phyloP scores from a whole-genome alignment of 352 stramenopile species.

The Globisporangium paroecandrum region DNA sequence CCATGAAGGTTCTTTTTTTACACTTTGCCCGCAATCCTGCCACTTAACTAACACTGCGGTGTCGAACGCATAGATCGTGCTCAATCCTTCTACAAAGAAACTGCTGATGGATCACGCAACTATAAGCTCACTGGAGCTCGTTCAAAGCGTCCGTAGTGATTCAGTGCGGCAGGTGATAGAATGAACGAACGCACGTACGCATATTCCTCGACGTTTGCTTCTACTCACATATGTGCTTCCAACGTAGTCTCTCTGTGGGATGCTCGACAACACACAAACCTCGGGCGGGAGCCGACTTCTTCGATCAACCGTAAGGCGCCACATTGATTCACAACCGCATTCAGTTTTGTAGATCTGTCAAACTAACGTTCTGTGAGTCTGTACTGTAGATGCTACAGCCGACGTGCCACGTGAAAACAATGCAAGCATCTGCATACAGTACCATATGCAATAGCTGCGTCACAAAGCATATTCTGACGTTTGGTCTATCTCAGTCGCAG shows the following conservation, averaged over 20 bases:
- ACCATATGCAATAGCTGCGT: not conserved
- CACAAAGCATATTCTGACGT: not conserved
- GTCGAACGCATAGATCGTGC: conserved; percentile 41
- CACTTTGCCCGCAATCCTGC: not conserved
- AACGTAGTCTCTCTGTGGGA: conserved; percentile 65
- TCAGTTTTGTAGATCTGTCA: not conserved
- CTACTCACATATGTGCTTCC: not conserved
- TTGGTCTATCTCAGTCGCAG: conserved; percentile 35
- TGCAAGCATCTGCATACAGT: conserved; percentile 28
- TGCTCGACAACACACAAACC: conserved; percentile 79
- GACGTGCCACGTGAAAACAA: conserved; percentile 74
- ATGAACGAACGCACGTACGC: not conserved
- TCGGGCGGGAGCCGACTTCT: conserved; percentile 71
- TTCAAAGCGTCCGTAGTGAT: conserved; percentile 51
- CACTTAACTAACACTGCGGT: not conserved
- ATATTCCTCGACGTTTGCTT: not conserved
- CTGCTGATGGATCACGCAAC: conserved; percentile 85
- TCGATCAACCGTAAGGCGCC: conserved; percentile 57
- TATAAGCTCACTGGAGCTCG: conserved; percentile 65
- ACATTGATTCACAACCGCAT: not conserved
- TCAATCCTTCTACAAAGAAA: conserved; percentile 69
- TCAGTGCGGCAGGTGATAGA: conserved; percentile 37
- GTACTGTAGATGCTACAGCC: conserved; percentile 77
- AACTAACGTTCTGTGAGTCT: not conserved
- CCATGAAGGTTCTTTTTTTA: conserved; percentile 56